Conservation (phyloP, 495 filamentous ascomycete species). For the Darksidea phi region DNA sequence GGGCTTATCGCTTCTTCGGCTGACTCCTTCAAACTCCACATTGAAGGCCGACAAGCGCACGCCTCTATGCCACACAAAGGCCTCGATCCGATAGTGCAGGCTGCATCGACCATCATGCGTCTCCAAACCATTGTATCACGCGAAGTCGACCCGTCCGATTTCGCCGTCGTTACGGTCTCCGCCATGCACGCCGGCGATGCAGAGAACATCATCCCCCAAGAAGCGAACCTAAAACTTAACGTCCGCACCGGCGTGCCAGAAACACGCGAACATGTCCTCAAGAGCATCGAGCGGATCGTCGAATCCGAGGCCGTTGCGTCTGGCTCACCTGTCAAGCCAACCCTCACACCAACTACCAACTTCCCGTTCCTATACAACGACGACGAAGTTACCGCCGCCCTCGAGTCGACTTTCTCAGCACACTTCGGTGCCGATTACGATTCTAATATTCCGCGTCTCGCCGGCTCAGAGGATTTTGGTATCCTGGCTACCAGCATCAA, state of each 20-base stretch:
- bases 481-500: slow-evolving; percentile 53
- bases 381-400: slow-evolving; percentile 41
- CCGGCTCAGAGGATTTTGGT: slow-evolving; percentile 58
- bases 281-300: slow-evolving; percentile 53
- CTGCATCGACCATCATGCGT: slow-evolving; percentile 51
- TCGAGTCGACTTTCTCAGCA: slow-evolving; percentile 46
- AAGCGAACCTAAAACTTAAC: slow-evolving; percentile 52
- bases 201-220: slow-evolving; percentile 56
- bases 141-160: slow-evolving; percentile 52
- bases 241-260: slow-evolving; percentile 47
- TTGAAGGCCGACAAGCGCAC: slow-evolving; percentile 56
- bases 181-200: slow-evolving; percentile 54
- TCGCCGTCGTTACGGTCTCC: slow-evolving; percentile 56
- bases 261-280: slow-evolving; percentile 47
- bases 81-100: slow-evolving; percentile 60
- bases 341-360: slow-evolving; percentile 41
- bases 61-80: slow-evolving; percentile 49
- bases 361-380: slow-evolving; percentile 58
- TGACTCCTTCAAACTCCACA: slow-evolving; percentile 36
- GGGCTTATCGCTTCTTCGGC: slow-evolving; percentile 36
- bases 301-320: slow-evolving; percentile 54
- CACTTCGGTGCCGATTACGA: slow-evolving; percentile 46
- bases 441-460: slow-evolving; percentile 31
- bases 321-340: slow-evolving; percentile 45
- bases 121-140: slow-evolving; percentile 58